Evolutionary conservation across 2,329 filamentous ascomycete genomes (phyloP).

Genomic region (Arthrobotrys iridis): DNA sequence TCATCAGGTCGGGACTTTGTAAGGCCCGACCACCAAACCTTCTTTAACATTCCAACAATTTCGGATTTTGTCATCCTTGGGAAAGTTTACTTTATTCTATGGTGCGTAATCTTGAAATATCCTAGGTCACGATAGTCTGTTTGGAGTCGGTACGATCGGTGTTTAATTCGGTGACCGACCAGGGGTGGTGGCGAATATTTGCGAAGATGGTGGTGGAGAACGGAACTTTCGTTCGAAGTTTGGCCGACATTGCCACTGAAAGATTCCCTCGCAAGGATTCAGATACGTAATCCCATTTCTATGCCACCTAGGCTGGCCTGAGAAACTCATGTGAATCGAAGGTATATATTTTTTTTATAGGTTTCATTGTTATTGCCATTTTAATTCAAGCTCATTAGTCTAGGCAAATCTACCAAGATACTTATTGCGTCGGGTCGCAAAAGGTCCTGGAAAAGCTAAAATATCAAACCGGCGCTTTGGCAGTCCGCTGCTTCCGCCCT

Average conservation of each 20-base stretch:
- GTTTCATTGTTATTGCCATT: background rate
- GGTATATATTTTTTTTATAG: background rate
- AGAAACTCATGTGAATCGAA: background rate
- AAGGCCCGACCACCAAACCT: conserved; percentile 33
- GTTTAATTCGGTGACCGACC: conserved; percentile 33
- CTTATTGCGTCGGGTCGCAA: background rate
- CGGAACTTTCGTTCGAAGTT: background rate
- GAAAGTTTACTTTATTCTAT: background rate
- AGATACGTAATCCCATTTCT: conserved; percentile 1
- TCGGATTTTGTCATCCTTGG: conserved; percentile 3
- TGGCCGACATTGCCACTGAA: conserved; percentile 31
- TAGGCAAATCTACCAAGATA: too few species aligned
- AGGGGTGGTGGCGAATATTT: conserved; percentile 15
- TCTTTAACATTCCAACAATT: conserved; percentile 47
- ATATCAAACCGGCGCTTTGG: background rate
- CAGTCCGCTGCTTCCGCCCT: background rate
- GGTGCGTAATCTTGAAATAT: conserved; percentile 6
- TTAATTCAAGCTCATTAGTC: background rate
- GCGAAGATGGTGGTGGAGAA: background rate
- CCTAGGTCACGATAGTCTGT: background rate
- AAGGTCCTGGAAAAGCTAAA: background rate
- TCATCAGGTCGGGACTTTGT: conserved; percentile 43
- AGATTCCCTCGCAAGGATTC: conserved; percentile 17
- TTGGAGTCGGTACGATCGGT: conserved; percentile 36
- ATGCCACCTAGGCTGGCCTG: background rate